Base-by-base conservation (phyloP, 257 asterid species). In the Solanum gandarillasii region DNA sequence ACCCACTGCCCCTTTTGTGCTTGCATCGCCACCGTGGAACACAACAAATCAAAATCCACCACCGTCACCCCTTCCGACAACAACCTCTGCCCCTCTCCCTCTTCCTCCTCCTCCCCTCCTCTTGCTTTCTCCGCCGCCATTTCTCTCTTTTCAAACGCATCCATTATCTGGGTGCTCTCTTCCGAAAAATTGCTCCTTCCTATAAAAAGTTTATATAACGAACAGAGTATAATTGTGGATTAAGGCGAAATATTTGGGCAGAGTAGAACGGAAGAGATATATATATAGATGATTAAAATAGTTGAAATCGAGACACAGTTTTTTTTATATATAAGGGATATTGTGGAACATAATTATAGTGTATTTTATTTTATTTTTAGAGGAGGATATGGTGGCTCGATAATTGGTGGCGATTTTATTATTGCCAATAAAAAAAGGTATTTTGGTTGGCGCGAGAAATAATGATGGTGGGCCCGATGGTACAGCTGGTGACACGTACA, bases 1-100 rank as follows among this genome's bases (percentile, higher is more conserved):
- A 89, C 96, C 98, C 98, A 95, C 78, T 92, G 92, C 21, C 98
- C 98, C 88, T 92, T 91, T 43, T 94, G 93, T 39, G 92, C 94
- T 88, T 95, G 98, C 96, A 92, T 86, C 70, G 98, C 98, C 84
- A 95, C 99, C 88, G 99, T 91, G 0, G 99, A 92, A 90, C 99
- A 97, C 38, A 97, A 91, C 98, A 91, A 82, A 85, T 95, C 99
- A 83, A 95, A 94, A 94, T 97, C 99, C 96, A 97, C 87, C 62
- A 95, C 91, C 81, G 98, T 74, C 87, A 89, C 92, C 35, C 89
- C 95, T 72, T 93, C 96, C 90, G 90, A 83, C 87, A 93, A 88
- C 90, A 89, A 72, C 91, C 90, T 89, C 93, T 91, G 90, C 89
- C 90, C 92, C 91, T 92, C 95, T 86, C 82, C 93, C 88, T 87